Evolutionary conservation across 331 rosid species (phyloP).

Genomic region (Telfairia occidentalis): DNA sequence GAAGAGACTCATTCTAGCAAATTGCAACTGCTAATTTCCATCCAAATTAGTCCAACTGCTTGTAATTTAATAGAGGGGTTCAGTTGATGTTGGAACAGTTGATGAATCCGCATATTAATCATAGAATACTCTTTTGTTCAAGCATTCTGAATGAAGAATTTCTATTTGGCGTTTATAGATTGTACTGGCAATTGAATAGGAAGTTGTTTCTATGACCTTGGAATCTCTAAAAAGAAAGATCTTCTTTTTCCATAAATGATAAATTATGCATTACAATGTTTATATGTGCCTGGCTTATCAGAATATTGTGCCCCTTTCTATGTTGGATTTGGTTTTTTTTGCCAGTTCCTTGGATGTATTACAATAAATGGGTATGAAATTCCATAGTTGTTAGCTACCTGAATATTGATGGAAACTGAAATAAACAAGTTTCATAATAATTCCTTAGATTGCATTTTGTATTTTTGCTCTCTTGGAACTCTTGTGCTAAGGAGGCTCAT

Average conservation of each 20-base stretch:
- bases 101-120: too few relatives aligned
- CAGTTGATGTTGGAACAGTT: background rate
- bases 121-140: background rate
- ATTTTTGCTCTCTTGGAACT: background rate
- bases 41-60: background rate
- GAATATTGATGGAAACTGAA: background rate
- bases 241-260: background rate
- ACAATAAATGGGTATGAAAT: background rate
- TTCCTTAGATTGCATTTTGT: background rate
- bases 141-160: background rate
- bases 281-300: background rate
- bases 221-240: background rate
- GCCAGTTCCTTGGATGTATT: background rate
- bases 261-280: background rate
- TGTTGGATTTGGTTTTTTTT: background rate
- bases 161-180: background rate
- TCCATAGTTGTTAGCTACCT: background rate
- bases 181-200: background rate
- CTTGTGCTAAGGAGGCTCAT: background rate
- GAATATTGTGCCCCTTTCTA: background rate
- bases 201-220: background rate
- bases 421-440: background rate
- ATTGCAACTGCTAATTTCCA: background rate
- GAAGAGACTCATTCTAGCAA: background rate
- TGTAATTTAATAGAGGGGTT: background rate